A percentile compares a stretch with the other conserved stretches of the same genome.
Conservation (phyloP, 83 land plant species). For the Picea mariana region DNA sequence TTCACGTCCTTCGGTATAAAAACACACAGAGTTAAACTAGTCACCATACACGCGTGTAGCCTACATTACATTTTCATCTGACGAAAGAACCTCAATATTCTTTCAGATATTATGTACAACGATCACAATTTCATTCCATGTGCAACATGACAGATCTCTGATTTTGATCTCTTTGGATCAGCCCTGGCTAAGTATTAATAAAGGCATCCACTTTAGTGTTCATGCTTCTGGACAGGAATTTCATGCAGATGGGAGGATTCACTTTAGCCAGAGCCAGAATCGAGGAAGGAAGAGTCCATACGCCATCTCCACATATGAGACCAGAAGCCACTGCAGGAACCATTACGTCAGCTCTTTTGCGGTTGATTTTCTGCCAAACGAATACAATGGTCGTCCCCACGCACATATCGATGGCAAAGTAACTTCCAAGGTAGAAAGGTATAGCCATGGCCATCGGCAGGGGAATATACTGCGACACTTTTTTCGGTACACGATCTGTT, state of each 20-base stretch:
- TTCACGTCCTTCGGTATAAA: too few relatives aligned
- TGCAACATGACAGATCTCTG: too few relatives aligned
- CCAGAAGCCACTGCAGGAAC: conserved; percentile 55
- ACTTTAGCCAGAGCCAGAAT: conserved; percentile 38
- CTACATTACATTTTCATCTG: too few relatives aligned
- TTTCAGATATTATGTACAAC: too few relatives aligned
- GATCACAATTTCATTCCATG: too few relatives aligned
- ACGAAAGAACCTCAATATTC: too few relatives aligned
- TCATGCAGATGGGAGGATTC: not conserved
- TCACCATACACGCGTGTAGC: too few relatives aligned
- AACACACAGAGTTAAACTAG: too few relatives aligned
- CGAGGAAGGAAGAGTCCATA: conserved; percentile 45
- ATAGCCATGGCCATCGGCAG: conserved; percentile 70
- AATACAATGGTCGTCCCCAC: conserved; percentile 40
- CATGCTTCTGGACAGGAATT: not conserved
- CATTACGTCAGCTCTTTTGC: conserved; percentile 14
- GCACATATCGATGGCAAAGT: conserved; percentile 57
- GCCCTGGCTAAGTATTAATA: not conserved
- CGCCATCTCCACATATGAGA: conserved; percentile 52
- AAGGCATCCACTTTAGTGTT: not conserved
- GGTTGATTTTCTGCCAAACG: conserved; percentile 32
- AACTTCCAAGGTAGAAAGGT: conserved; percentile 53
- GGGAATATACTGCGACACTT: conserved; percentile 28
- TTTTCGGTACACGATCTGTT: conserved; percentile 22
- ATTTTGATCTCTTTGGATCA: too few relatives aligned